Evolutionary conservation across 805 yeast genomes (phyloP), one percentile per base, ranked within the genome.

Genomic region (Kodamaea hsintzibuensis): DNA sequence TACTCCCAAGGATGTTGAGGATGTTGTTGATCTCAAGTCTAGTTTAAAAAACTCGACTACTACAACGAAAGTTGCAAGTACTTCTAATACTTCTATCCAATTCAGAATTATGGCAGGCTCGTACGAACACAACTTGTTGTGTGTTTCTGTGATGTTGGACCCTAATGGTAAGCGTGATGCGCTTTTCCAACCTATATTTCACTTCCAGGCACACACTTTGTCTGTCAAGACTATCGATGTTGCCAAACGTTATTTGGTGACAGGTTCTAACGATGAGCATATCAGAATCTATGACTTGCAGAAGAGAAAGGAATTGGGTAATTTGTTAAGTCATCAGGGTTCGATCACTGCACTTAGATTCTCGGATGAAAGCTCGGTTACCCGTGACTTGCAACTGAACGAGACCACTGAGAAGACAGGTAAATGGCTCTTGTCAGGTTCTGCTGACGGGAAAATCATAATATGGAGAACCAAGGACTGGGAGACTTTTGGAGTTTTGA

Each of bases 391-490:
- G 59, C 8, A 58, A 61, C 62, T 7, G 59, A 49, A 44, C 6
- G 59, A 54, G 13, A 37, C 53, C 37, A 50, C 64, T 2, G 71
- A 66, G 49, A 80, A 80, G 52, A 71, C 78, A n/a, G 91, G 91
- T 2, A 91, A 86, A 65, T 95, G 99, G 99, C 78, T 95, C 37
- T 72, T 95, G 22, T 87, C 96, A 10, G 96, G 95, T 0, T 88
- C 92, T 1, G 96, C 89, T 44, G 98, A 95, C 67, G 96, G 97
- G 19, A 86, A 85, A 55, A 84, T 95, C 47, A 82, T 91, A 50
- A 81, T 95, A 42, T 95, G 99, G 99, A 80, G 98, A 69, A 88
- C 95, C 2, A 91, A 89, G 68, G 99, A 95, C 72, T 95, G 99
- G 99, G 98, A 95, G 66, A 80, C 84, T 43, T 85, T 90, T 67